Base-by-base conservation (phyloP, 73 alveolate genomes). In the Paramecium primaurelia region DNA sequence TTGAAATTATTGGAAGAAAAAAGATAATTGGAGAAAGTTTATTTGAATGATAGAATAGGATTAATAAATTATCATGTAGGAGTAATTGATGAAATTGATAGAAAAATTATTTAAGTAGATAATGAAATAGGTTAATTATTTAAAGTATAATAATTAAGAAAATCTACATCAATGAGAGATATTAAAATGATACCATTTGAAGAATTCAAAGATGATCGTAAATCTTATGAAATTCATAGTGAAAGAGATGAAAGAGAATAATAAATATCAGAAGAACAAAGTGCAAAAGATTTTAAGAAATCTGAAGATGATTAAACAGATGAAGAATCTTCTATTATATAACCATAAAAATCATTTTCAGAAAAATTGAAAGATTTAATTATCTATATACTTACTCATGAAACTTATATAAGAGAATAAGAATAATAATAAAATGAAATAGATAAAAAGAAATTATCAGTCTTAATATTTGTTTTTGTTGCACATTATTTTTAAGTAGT, bases 401-500 rank as follows among this genome's bases (percentile, higher is more conserved):
- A 77, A 20, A 77, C 90, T 25, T 77, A 77, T 26, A 40, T 77
- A 2, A 77, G 90, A 77, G 90, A 77, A 40, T 77, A 40, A 10
- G 34, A 22, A 8, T 77, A 77, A 10, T 40, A 77, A 44, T 18
- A 77, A 34, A 18, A 16, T 18, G 90, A 47, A 26, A 77, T 77
- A 71, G 77, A 88, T 11, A 40, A 71, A 51, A 71, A 88, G 18
- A 71, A 64, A 18, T 58, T 88, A 11, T 44, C 85, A 58, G 77
- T 71, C 9, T 16, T 88, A 8, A 59, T 88, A 44, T 71, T 88
- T 69, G 80, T 88, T 10, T 88, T 88, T 88, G 87, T 88, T 32
- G 49, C 86, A 4, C 71, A 71, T 32, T 71, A 69, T 28, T 88
- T 88, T 83, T 45, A 88, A 47, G 68, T 40, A 1, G 60, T 88